phyloP scores from a whole-genome alignment of 2,329 filamentous ascomycete genomes.

The Fusarium guadeloupense region DNA sequence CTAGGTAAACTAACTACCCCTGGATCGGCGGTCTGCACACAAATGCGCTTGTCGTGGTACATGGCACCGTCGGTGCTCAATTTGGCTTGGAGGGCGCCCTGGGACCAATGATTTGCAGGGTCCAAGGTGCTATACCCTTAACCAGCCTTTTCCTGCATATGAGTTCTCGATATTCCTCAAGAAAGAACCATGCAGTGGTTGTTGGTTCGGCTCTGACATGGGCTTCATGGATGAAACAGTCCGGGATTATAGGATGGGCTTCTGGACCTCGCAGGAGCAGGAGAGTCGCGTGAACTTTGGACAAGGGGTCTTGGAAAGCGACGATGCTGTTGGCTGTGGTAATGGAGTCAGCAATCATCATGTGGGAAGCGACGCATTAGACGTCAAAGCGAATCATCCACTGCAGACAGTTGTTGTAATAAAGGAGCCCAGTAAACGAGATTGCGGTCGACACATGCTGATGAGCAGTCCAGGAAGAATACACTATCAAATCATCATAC shows the following conservation, averaged over 20 bases:
- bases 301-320: conserved; percentile 31
- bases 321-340: conserved; percentile 40
- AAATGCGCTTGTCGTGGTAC: conserved; percentile 30
- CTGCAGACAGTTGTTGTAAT: not conserved
- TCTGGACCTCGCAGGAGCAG: conserved; percentile 25
- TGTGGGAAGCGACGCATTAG: conserved; percentile 12
- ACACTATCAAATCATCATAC: not conserved
- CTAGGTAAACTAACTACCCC: conserved; percentile 15
- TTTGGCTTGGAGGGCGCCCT: conserved; percentile 28
- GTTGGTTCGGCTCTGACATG: conserved; percentile 12
- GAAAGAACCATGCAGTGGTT: conserved; percentile 15
- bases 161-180: conserved; percentile 13
- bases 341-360: conserved; percentile 29
- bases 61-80: conserved; percentile 37
- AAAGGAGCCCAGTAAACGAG: not conserved
- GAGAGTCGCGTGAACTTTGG: conserved; percentile 40
- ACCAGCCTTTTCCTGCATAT: conserved; percentile 5
- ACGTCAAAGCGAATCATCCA: conserved; percentile 2
- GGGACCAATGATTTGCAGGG: conserved; percentile 37
- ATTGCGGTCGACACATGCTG: not conserved
- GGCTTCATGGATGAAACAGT: conserved; percentile 31
- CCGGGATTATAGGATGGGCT: conserved; percentile 22
- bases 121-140: conserved; percentile 22
- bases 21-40: conserved; percentile 40
- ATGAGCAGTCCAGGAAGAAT: conserved; percentile 1